Evolutionary conservation across 1,284 basidiomycete genomes (phyloP), one percentile per base, ranked within the genome.

Genomic region (Albatrellus sp.): DNA sequence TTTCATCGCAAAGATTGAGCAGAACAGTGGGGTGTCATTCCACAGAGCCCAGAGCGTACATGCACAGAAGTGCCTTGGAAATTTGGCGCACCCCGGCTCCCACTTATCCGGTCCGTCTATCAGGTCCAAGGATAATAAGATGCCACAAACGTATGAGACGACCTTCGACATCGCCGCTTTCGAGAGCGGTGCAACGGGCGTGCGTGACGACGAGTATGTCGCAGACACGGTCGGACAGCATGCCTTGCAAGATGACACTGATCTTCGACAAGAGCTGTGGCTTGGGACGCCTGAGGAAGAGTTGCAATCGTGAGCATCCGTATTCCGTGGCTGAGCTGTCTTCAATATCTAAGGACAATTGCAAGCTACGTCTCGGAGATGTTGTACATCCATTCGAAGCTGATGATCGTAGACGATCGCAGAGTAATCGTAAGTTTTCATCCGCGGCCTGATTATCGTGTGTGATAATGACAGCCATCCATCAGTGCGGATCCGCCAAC

Each of bases 331-430:
- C 4, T n/a, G 10, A 35, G 8, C 38, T 10, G 28, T 48, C 41
- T 33, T n/a, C n/a, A 34, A 24, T n/a, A n/a, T n/a, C n/a, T n/a
- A n/a, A n/a, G 24, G 24, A 24, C 11, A 2, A 2, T 14, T 38
- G n/a, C 13, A 48, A 85, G 82, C 48, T 86, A 81, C 59, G 79
- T 92, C 16, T 81, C 87, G 9, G 88, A 93, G 67, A 59, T 90
- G 53, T 62, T 86, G 14, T 85, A 87, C 55, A 88, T 89, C 50
- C 83, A 90, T 59, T 76, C 75, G 28, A 86, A 89, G 65, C 56
- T 94, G 19, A 92, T 96, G 90, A 89, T 96, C 48, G 88, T 94
- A 17, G 92, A 97, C 56, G 92, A 96, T 59, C 70, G 77, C 14
- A 71, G 80, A 32, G 88, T 93, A 32, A 88, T 96, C 53, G 84